Base-by-base conservation (phyloP, 495 filamentous ascomycete genomes). In the Hypoxylon lenormandii region DNA sequence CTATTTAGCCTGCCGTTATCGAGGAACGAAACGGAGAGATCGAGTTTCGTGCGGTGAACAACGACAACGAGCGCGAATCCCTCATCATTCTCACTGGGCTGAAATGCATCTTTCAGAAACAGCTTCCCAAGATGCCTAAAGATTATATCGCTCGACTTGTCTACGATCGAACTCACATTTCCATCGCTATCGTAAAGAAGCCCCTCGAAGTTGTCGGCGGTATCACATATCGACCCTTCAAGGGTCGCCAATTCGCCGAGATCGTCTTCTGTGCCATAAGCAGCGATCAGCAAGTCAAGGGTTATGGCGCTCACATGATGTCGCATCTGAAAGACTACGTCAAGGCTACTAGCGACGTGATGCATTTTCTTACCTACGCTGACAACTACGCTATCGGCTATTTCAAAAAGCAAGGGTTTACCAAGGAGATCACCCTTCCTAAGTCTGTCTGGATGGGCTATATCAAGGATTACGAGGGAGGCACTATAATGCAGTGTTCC, bases 321-420 rank as follows among this genome's bases (percentile, higher is more conserved):
- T 93, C 91, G 1, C 95, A 98, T 78, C 82, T 98, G 16, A 98
- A 98, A 82, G 95, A 98, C 80, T 98, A 98, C 75, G 95, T 98
- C 71, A 96, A 97, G 80, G 95, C 95, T 0, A 97, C 93, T 3
- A 95, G 91, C 5, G 90, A 93, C 58, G 94, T 98, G 21, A 97
- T 97, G 92, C 93, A 98, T 78, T 98, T 98, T 81, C 86, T 98
- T 12, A 98, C 95, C 7, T 98, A 98, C 70, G 95, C 95, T 47
- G 96, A 98, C 77, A 98, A 98, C 76, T 98, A 98, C 74, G 95
- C 95, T 18, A 98, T 97, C 68, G 95, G 96, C 6, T 98, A 98
- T 75, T 98, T 98, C 82, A 96, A 98, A 77, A 98, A 98, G 78
- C 95, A 98, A 78, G 95, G 95, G 0, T 98, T 98, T 70, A 98